A percentile compares a stretch with the other conserved stretches of the same genome.
phyloP scores from a whole-genome alignment of 139 green algal genomes.

The Haematococcus sp. region DNA sequence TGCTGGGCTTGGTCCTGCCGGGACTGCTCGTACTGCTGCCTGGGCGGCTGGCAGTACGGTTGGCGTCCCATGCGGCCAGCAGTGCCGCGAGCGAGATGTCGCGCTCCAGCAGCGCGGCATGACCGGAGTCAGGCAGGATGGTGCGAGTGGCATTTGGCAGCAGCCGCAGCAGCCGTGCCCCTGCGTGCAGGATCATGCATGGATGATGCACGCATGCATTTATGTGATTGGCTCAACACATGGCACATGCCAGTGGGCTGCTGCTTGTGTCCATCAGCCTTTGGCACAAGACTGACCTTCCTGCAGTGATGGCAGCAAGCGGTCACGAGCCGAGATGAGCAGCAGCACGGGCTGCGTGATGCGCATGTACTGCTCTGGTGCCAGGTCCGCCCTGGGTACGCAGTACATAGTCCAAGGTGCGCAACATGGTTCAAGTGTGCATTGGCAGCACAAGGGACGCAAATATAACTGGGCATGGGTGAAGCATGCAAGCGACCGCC shows the following conservation, averaged over 20 bases:
- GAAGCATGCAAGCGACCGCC: no score
- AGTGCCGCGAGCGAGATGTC: constrained; percentile 31
- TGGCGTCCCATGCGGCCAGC: constrained; percentile 31
- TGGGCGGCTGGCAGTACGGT: background rate
- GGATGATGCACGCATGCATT: background rate
- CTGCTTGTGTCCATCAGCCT: no score
- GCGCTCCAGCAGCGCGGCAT: constrained; percentile 65
- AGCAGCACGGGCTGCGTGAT: constrained; percentile 24
- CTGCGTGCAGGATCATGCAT: constrained; percentile 27
- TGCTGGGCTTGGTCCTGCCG: background rate
- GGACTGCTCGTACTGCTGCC: background rate
- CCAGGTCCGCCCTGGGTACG: background rate
- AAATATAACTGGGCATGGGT: no score
- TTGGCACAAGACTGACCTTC: constrained; percentile 38
- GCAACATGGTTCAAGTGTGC: no score
- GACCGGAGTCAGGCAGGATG: constrained; percentile 63
- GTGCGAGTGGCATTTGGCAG: constrained; percentile 42
- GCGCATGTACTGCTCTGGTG: background rate
- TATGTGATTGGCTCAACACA: background rate
- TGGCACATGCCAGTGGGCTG: background rate
- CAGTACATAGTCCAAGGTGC: background rate
- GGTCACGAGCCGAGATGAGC: constrained; percentile 50
- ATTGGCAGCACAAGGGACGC: no score
- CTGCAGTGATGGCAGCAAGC: constrained; percentile 55
- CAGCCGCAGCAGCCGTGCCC: constrained; percentile 45